Evolutionary conservation across 1,284 basidiomycete genomes (phyloP).

Genomic region (Malassezia cuniculi): DNA sequence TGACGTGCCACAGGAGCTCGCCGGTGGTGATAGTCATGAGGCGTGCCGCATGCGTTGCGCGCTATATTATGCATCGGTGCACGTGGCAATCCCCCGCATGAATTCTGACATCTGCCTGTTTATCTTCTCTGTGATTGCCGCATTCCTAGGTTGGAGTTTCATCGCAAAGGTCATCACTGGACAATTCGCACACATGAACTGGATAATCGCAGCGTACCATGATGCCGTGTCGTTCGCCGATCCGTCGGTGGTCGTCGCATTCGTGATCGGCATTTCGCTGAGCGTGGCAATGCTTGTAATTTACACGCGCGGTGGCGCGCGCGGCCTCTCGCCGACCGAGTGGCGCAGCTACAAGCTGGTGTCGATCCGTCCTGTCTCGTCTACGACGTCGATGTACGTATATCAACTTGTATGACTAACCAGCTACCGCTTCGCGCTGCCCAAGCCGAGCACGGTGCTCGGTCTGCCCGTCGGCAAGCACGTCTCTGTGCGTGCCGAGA

Average conservation of each 20-base stretch:
- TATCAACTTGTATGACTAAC: conserved; percentile 36
- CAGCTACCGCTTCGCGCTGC: conserved; percentile 72
- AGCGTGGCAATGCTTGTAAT: conserved; percentile 30
- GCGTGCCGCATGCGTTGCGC: no score
- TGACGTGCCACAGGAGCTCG: conserved; percentile 24
- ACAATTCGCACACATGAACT: conserved; percentile 16
- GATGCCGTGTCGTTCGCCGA: conserved; percentile 35
- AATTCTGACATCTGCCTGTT: no score
- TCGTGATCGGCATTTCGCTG: conserved; percentile 28
- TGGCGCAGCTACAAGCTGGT: conserved; percentile 73
- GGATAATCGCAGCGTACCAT: conserved; percentile 22
- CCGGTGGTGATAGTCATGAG: conserved; percentile 38
- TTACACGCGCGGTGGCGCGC: conserved; percentile 10
- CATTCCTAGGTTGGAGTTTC: no score
- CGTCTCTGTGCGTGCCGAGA: conserved; percentile 77
- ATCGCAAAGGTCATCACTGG: background rate
- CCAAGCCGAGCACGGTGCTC: conserved; percentile 59
- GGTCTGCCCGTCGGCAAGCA: conserved; percentile 94
- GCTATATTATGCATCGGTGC: no score
- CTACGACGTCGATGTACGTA: conserved; percentile 79
- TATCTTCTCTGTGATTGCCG: no score
- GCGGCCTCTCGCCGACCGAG: conserved; percentile 30
- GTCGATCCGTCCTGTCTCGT: conserved; percentile 73
- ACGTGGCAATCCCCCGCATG: no score
- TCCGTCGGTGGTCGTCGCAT: conserved; percentile 29